Base-by-base conservation (phyloP, 2,329 filamentous ascomycete genomes). In the Didymella pinodella region DNA sequence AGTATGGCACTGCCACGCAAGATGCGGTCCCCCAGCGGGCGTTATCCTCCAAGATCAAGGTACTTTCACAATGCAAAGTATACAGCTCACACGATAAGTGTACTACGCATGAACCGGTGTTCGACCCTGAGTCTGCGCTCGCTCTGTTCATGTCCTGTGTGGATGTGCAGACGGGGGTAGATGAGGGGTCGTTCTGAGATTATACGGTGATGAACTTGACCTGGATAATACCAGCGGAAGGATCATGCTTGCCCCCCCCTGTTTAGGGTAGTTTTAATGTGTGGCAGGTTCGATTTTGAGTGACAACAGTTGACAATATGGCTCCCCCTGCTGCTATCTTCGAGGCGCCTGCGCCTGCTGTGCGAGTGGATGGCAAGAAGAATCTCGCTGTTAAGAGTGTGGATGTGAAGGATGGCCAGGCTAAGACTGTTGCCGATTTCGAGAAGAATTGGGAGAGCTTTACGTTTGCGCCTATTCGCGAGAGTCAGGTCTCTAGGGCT, bases 211-310 rank as follows among this genome's bases (percentile, higher is more conserved):
- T 84, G 82, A 92, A 94, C 91, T 94, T 94, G 91, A 94, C 93
- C 91, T 92, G 90, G 92, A 93, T 94, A 94, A 95, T 95, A 92
- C 92, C 90, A 93, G 93, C 93, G 93, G 93, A 95, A 96, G 93
- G 90, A 96, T 95, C 92, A 96, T 96, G 92, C 91, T 86, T 86
- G 65, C 82, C 80, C 65, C 82, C 80, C 65, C 80, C 77, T 32
- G 7, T 36, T 10, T 31, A 60, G 69, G 69, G 32, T 64, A 69
- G 28, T 46, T 69, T 73, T 76, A 72, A 76, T 72, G 58, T 49
- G 36, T 67, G 18, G 32, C 59, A 77, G 74, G 65, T 67, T 72
- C 69, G 65, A 60, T 54, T 67, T 64, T 65, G 76, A 74, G 63
- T 66, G 76, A 75, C 62, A 46, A 29, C 14, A 10, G 16, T 43